Conservation (phyloP, 768 basidiomycete genomes). For the Lentinula aciculospora region DNA sequence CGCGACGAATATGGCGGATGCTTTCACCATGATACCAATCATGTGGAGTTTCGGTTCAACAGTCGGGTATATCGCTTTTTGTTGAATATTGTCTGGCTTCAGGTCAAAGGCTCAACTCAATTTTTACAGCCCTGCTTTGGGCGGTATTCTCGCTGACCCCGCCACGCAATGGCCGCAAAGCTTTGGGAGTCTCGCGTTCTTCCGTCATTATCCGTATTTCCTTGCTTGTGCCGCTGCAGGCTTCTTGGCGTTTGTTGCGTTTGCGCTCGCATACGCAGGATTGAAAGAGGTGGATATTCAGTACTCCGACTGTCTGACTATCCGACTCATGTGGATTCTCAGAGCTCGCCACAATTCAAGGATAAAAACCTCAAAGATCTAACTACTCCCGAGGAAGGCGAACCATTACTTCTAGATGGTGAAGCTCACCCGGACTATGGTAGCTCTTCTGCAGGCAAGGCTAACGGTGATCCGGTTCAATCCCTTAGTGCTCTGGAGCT, state of each 20-base stretch:
- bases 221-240: constrained; percentile 27
- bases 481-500: constrained; percentile 15
- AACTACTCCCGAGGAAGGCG: not conserved
- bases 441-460: constrained; percentile 4
- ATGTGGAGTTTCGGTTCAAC: constrained; percentile 20
- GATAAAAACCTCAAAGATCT: not conserved
- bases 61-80: constrained; percentile 14
- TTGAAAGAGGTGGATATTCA: constrained; percentile 21
- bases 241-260: constrained; percentile 14
- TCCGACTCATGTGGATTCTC: not conserved
- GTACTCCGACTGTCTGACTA: not conserved
- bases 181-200: constrained; percentile 19
- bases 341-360: not conserved
- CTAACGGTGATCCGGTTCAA: not conserved
- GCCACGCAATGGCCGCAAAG: constrained; percentile 19
- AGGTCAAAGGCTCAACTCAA: not conserved
- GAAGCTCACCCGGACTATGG: not conserved
- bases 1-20: constrained; percentile 20
- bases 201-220: constrained; percentile 28
- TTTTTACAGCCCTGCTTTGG: constrained; percentile 19
- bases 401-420: not conserved
- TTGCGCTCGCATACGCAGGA: constrained; percentile 14
- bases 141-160: constrained; percentile 26
- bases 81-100: not conserved
- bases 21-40: constrained; percentile 20